A percentile compares a stretch with the other conserved stretches of the same genome.
Conservation (phyloP, 2,329 filamentous ascomycete species). For the Colletotrichum sp. region DNA sequence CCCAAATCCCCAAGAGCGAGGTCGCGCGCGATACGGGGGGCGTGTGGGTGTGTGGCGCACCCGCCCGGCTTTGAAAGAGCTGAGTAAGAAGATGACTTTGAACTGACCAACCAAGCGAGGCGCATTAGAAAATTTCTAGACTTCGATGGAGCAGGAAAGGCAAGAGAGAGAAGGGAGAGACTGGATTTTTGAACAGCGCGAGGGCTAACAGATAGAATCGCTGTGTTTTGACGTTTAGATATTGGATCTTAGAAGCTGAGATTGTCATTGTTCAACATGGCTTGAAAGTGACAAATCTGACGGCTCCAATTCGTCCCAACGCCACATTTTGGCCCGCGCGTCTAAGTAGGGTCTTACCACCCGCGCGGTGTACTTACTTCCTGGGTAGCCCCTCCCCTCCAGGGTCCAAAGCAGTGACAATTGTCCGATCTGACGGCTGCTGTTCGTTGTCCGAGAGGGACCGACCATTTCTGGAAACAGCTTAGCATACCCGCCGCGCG, state of each 20-base stretch:
- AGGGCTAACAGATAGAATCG: fast-evolving
- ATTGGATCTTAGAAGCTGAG: background rate
- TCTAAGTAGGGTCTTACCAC: background rate
- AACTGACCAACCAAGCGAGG: background rate
- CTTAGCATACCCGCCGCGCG: slow-evolving; percentile 10
- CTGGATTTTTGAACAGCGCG: background rate
- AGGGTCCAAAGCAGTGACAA: background rate
- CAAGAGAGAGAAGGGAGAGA: background rate
- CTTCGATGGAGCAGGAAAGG: background rate
- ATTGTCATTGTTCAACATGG: background rate
- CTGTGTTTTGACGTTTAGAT: background rate
- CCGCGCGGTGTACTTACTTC: slow-evolving; percentile 11
- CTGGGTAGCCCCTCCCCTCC: background rate
- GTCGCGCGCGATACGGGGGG: background rate
- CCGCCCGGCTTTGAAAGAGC: slow-evolving; percentile 4
- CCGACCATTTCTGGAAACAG: background rate
- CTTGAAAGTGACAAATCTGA: background rate
- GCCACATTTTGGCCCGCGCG: background rate
- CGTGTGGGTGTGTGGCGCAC: background rate
- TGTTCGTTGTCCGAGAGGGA: background rate
- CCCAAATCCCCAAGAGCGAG: background rate
- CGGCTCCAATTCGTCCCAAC: background rate
- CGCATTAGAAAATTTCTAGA: background rate
- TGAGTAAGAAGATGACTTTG: slow-evolving; percentile 1
- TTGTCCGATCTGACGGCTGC: background rate